phyloP scores from a whole-genome alignment of 306 rosid genomes.

The Astragalus membranaceus region DNA sequence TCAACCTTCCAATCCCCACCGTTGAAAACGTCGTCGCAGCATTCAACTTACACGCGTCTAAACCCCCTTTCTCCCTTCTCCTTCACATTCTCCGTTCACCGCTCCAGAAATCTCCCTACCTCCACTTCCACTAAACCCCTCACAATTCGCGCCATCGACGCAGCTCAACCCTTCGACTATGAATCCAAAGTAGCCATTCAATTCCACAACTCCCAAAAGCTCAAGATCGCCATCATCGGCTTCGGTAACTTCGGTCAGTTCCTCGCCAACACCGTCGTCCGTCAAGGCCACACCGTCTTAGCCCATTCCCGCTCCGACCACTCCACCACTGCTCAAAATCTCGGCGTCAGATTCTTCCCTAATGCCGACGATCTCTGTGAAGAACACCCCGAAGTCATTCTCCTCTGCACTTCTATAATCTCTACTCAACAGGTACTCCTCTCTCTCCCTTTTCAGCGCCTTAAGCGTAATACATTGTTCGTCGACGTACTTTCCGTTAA shows the following conservation, averaged over 20 bases:
- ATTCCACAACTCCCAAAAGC: constrained; percentile 35
- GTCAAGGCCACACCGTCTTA: constrained; percentile 70
- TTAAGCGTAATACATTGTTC: constrained; percentile 63
- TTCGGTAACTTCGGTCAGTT: constrained; percentile 82
- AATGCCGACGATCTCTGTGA: constrained; percentile 75
- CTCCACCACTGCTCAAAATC: constrained; percentile 29
- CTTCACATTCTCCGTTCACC: neutral
- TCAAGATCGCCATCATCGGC: constrained; percentile 63
- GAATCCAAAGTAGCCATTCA: constrained; percentile 55
- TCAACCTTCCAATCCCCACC: constrained; percentile 20
- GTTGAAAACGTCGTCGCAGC: neutral
- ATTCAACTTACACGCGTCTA: neutral
- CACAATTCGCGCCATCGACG: constrained; percentile 51
- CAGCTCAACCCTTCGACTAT: constrained; percentile 63
- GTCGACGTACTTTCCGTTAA: constrained; percentile 82
- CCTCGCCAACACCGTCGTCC: constrained; percentile 54
- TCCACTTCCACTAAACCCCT: constrained; percentile 10
- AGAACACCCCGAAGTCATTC: constrained; percentile 68
- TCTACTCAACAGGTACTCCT: constrained; percentile 46
- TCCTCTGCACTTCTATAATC: constrained; percentile 67
- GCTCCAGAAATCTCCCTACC: neutral
- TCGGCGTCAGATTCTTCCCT: constrained; percentile 50
- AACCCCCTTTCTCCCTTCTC: neutral
- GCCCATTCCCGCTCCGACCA: constrained; percentile 68
- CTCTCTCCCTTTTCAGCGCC: constrained; percentile 58